Conservation (phyloP, 148 eudicot genomes). For the Tetragonia tetragonoides region DNA sequence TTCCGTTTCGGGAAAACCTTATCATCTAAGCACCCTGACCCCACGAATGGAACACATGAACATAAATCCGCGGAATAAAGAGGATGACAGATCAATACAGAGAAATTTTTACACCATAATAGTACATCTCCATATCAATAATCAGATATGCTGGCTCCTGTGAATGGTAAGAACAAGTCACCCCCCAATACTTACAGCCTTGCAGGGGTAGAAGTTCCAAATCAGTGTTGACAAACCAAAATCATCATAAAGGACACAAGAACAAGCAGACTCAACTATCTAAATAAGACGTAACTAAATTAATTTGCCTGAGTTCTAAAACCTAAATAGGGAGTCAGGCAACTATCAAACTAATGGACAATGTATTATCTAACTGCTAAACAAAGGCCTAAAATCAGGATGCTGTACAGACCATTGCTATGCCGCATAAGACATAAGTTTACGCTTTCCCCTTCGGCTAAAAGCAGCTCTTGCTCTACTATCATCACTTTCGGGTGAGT, state of each 20-base stretch:
- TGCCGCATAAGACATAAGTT: conserved; percentile 16
- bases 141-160: not conserved
- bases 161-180: not conserved
- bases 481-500: conserved; percentile 60
- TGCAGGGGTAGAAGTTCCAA: not conserved
- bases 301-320: not conserved
- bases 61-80: too few species aligned
- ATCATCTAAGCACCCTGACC: too few species aligned
- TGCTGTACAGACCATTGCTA: conserved; percentile 13
- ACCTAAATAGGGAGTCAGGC: not conserved
- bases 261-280: not conserved
- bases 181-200: not conserved
- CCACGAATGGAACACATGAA: too few species aligned
- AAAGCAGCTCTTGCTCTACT: conserved; percentile 37
- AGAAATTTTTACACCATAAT: too few species aligned
- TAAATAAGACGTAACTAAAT: not conserved
- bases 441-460: conserved; percentile 55
- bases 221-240: not conserved
- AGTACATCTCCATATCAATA: not conserved
- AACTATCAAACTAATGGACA: not conserved
- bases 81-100: too few species aligned
- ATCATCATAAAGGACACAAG: not conserved
- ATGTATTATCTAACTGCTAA: not conserved
- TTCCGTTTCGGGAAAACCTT: too few species aligned
- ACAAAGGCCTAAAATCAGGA: conserved; percentile 1